These are phyloP conservation scores for Cladophialophora carrionii DNA, from an alignment of 2,329 filamentous ascomycete species.

Conservation along the genomic window DNA sequence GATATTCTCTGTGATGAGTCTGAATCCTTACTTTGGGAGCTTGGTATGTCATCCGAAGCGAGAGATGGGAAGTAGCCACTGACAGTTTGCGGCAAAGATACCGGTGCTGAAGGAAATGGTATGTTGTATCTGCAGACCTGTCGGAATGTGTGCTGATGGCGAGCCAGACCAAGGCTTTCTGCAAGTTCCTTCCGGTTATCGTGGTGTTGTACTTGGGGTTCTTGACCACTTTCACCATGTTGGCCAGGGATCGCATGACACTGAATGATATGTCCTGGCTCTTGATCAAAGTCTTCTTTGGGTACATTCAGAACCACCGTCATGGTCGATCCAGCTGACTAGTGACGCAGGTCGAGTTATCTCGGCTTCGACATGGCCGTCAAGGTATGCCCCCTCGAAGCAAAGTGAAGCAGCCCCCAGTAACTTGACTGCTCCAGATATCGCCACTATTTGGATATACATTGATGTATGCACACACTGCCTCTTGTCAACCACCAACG, in stretches of 20 bases:
- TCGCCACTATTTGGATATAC: constrained; percentile 38
- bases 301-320: constrained; percentile 43
- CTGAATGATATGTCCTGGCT: constrained; percentile 63
- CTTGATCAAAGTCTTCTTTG: constrained; percentile 66
- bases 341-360: constrained; percentile 52
- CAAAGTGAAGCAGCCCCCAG: not conserved
- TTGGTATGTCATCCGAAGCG: constrained; percentile 51
- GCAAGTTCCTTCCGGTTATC: constrained; percentile 79
- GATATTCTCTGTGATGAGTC: constrained; percentile 81
- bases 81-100: constrained; percentile 55
- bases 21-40: constrained; percentile 89
- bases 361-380: constrained; percentile 59
- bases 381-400: constrained; percentile 37
- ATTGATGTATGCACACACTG: constrained; percentile 36
- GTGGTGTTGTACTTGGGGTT: constrained; percentile 85
- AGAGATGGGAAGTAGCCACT: not conserved
- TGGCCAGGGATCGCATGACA: constrained; percentile 61
- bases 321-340: constrained; percentile 35
- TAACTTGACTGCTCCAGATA: constrained; percentile 34
- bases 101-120: constrained; percentile 92
- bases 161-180: constrained; percentile 74
- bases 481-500: constrained; percentile 4
- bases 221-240: constrained; percentile 72
- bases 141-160: constrained; percentile 8
- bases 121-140: constrained; percentile 25